Evolutionary conservation across 495 filamentous ascomycete species (phyloP), one percentile per base, ranked within the genome.

Genomic region (Trypethelium eluteriae): DNA sequence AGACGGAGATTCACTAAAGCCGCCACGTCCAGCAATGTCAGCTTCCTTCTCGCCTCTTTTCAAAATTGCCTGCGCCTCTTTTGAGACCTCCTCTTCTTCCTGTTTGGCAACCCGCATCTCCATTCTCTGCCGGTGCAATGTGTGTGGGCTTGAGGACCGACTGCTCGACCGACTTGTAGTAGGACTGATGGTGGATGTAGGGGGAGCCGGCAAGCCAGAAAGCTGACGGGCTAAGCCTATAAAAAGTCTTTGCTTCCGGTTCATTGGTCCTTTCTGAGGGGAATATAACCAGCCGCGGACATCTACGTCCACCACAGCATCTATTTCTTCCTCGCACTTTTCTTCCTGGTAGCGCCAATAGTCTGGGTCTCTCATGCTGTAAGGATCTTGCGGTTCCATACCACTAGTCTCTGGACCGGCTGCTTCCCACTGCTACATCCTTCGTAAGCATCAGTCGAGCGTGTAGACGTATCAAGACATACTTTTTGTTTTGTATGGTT

Each of bases 211-310:
- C 66, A 99, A 84, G 2, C 93, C 95, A 71, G 90, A 93, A 41
- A 99, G 74, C 68, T 89, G 85, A 66, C 92, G 81, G 11, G 93
- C 92, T 2, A 96, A 77, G 2, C 92, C 90, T 65, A 98, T 82
- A 71, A 96, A 78, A 67, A 97, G 78, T 35, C 94, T 85, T 68
- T 96, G 93, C 75, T 92, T 91, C 62, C 93, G 81, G 44, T 84
- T 91, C 86, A 96, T 87, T n/a, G 89, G 92, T 0, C 91, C 91
- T 72, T 82, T 83, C 69, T 91, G 89, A 18, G 94, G 94, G 66
- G 86, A 81, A 72, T 93, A 96, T 57, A 97, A 83, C 94, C 95
- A 99, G 32, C 94, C 94, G 64, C 93, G 84, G 16, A 98, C 89
- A 75, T 99, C 93, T 2, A 97, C 91, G 74, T 95, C 92, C 2